Evolutionary conservation across 495 filamentous ascomycete species (phyloP).

Genomic region (Aspergillus heteromorphus): DNA sequence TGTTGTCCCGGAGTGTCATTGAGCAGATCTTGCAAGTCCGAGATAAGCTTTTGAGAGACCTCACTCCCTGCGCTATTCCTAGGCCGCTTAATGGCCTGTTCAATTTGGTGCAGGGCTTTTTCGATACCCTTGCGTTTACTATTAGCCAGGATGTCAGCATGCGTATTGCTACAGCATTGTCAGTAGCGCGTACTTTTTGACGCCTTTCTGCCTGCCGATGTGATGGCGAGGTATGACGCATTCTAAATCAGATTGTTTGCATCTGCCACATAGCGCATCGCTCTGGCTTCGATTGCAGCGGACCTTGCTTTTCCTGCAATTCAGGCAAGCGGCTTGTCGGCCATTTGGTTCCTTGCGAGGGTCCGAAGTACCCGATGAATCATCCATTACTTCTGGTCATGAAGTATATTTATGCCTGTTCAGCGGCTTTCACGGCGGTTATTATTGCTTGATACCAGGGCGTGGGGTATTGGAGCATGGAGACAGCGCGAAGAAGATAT

Average conservation of each 20-base stretch:
- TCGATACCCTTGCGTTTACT: slow-evolving; percentile 70
- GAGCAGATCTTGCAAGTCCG: slow-evolving; percentile 52
- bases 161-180: not conserved
- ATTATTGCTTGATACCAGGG: not conserved
- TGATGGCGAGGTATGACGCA: slow-evolving; percentile 65
- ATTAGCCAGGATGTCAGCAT: slow-evolving; percentile 10
- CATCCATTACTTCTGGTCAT: slow-evolving; percentile 12
- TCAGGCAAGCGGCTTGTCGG: slow-evolving; percentile 61
- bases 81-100: slow-evolving; percentile 63
- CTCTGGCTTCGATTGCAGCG: slow-evolving; percentile 52
- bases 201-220: slow-evolving; percentile 65
- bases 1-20: slow-evolving; percentile 39
- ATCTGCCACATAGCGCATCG: slow-evolving; percentile 56
- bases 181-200: slow-evolving; percentile 56
- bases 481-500: not conserved
- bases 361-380: not conserved
- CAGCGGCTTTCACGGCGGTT: too few species aligned
- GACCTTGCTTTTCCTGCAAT: slow-evolving; percentile 63
- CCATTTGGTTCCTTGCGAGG: slow-evolving; percentile 11
- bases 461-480: not conserved
- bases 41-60: slow-evolving; percentile 47
- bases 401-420: too few species aligned
- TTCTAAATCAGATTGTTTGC: slow-evolving; percentile 49
- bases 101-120: slow-evolving; percentile 67
- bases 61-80: slow-evolving; percentile 44